Conservation (phyloP, 108 stramenopile species). For the Cyclostephanos invisitatus region DNA sequence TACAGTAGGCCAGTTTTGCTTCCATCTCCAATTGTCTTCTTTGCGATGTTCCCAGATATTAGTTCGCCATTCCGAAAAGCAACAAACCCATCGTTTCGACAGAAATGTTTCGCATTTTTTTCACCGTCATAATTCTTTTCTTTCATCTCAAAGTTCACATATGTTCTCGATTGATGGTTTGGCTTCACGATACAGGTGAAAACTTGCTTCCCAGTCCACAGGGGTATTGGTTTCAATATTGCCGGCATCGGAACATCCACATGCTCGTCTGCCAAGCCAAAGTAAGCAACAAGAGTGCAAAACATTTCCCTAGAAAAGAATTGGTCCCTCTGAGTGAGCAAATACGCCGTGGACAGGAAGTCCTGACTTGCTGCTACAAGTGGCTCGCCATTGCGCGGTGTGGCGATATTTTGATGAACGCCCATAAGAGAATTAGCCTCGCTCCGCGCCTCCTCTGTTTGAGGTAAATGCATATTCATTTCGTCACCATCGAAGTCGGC, state of each 20-base stretch:
- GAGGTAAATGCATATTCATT: constrained; percentile 99
- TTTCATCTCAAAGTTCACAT: constrained; percentile 92
- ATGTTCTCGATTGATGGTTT: constrained; percentile 58
- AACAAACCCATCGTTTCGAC: constrained; percentile 96
- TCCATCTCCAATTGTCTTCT: constrained; percentile 96
- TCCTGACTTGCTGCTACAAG: constrained; percentile 96
- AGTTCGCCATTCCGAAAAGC: constrained; percentile 91
- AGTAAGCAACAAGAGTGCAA: constrained; percentile 85
- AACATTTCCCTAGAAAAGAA: constrained; percentile 92
- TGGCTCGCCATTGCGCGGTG: constrained; percentile 98
- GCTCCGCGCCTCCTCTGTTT: constrained; percentile 98
- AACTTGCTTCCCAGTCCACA: constrained; percentile 99
- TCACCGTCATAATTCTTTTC: constrained; percentile 89
- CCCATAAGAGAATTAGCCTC: constrained; percentile 95
- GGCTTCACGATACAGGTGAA: constrained; percentile 88
- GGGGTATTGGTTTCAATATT: constrained; percentile 86
- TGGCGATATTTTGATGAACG: constrained; percentile 93
- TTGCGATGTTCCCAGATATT: constrained; percentile 92
- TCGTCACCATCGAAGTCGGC: constrained; percentile 99
- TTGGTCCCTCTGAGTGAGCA: constrained; percentile 93
- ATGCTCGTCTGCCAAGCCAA: constrained; percentile 91
- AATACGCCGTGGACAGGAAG: constrained; percentile 94
- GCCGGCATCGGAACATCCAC: constrained; percentile 92
- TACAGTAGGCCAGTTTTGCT: constrained; percentile 95
- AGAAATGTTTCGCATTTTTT: constrained; percentile 75